phyloP scores from a whole-genome alignment of 208 protist genomes.

The Porcisia hertigi region DNA sequence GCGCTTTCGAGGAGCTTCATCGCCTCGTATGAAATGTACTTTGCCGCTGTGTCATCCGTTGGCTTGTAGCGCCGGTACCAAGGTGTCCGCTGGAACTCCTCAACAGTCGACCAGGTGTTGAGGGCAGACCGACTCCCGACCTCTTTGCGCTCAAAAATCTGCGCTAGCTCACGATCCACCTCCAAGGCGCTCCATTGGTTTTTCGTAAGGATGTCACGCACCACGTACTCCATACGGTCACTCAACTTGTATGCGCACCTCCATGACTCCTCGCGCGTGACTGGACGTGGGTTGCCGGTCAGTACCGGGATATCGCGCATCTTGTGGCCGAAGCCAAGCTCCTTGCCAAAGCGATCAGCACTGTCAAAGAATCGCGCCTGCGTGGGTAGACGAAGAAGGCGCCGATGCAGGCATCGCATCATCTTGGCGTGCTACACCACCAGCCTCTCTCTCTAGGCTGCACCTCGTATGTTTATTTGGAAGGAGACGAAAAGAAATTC shows the following conservation, averaged over 20 bases:
- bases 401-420: conserved; percentile 19
- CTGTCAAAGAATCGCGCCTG: conserved; percentile 57
- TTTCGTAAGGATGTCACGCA: conserved; percentile 68
- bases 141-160: conserved; percentile 81
- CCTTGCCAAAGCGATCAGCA: conserved; percentile 70
- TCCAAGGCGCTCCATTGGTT: conserved; percentile 67
- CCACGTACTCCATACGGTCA: conserved; percentile 85
- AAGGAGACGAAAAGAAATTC: neutral
- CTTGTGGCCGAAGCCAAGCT: conserved; percentile 83
- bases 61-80: conserved; percentile 90
- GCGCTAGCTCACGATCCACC: conserved; percentile 75
- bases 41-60: conserved; percentile 71
- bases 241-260: conserved; percentile 80
- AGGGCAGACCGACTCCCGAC: conserved; percentile 67
- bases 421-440: neutral
- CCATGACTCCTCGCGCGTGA: conserved; percentile 81
- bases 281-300: conserved; percentile 80
- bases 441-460: neutral
- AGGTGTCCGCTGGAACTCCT: conserved; percentile 90
- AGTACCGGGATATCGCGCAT: conserved; percentile 89
- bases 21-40: conserved; percentile 90
- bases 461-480: neutral
- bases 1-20: conserved; percentile 82
- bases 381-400: conserved; percentile 7
- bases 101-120: conserved; percentile 87